Percentiles rank a stretch among this genome's conserved stretches.
Conservation (phyloP, 305 asterid species). For the Solanum chacoense region DNA sequence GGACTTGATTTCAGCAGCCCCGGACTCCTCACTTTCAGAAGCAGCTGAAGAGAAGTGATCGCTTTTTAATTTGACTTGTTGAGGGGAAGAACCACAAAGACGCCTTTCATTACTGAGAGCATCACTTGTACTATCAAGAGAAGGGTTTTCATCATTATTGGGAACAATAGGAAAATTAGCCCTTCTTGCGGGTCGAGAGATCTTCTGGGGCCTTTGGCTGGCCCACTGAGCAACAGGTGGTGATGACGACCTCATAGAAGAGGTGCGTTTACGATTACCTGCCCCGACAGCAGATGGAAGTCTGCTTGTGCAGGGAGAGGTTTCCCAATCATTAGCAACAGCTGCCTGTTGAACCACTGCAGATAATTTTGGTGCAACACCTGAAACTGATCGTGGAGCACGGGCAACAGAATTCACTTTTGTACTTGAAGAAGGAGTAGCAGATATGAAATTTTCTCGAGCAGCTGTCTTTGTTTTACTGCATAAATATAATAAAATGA, state of each 20-base stretch:
- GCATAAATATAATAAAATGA: conserved; percentile 6
- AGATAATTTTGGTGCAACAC: conserved; percentile 56
- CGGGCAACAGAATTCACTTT: conserved; percentile 58
- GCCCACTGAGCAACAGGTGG: conserved; percentile 87
- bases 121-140: conserved; percentile 36
- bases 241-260: conserved; percentile 67
- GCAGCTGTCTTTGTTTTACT: conserved; percentile 47
- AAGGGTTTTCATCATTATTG: conserved; percentile 46
- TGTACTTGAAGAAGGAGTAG: conserved; percentile 78
- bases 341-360: conserved; percentile 46
- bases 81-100: conserved; percentile 63
- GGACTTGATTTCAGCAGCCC: conserved; percentile 59
- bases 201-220: conserved; percentile 73
- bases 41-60: conserved; percentile 52
- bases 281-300: conserved; percentile 26
- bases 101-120: conserved; percentile 46
- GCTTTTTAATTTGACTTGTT: conserved; percentile 49
- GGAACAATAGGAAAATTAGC: conserved; percentile 61
- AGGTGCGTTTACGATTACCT: conserved; percentile 66
- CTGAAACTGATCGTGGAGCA: conserved; percentile 71
- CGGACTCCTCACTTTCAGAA: conserved; percentile 91
- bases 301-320: conserved; percentile 64
- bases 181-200: conserved; percentile 79
- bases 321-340: conserved; percentile 69
- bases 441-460: conserved; percentile 68